phyloP scores from a whole-genome alignment of 2,329 filamentous ascomycete species.

The Stagonosporopsis chrysanthemi region DNA sequence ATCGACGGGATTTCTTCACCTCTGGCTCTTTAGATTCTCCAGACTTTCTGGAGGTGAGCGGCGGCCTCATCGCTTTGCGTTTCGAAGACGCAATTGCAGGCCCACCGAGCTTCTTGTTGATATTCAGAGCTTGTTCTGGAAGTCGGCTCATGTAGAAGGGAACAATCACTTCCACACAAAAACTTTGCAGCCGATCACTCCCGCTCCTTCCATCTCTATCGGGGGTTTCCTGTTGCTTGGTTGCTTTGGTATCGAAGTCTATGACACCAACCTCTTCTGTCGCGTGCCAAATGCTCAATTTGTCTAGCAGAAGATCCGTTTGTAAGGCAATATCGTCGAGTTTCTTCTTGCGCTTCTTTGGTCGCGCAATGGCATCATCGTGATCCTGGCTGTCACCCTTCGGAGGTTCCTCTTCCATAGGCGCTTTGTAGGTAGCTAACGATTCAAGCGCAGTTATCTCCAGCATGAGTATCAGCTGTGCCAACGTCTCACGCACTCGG shows the following conservation, averaged over 20 bases:
- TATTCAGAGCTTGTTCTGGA: constrained; percentile 72
- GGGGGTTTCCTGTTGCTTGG: constrained; percentile 32
- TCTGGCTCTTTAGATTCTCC: constrained; percentile 50
- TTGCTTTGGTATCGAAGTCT: constrained; percentile 41
- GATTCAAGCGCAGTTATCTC: constrained; percentile 76
- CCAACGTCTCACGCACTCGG: constrained; percentile 77
- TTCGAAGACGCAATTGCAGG: constrained; percentile 67
- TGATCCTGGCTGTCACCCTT: constrained; percentile 31
- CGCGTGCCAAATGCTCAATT: constrained; percentile 84
- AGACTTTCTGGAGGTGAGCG: constrained; percentile 45
- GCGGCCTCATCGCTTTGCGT: constrained; percentile 54
- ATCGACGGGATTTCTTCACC: constrained; percentile 55
- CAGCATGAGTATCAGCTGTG: constrained; percentile 81
- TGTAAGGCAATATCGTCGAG: constrained; percentile 71
- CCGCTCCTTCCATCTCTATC: constrained; percentile 34
- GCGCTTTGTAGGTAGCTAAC: constrained; percentile 47
- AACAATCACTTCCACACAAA: constrained; percentile 80
- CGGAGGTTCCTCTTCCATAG: constrained; percentile 22
- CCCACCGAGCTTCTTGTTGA: constrained; percentile 79
- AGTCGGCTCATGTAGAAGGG: constrained; percentile 83
- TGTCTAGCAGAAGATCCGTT: constrained; percentile 77
- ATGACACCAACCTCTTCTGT: constrained; percentile 65
- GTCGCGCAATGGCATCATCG: constrained; percentile 22
- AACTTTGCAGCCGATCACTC: constrained; percentile 73
- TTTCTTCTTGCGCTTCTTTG: constrained; percentile 62